These are phyloP conservation scores for Pleurotus tuoliensis DNA, from an alignment of 768 basidiomycete species.

Conservation along the genomic window DNA sequence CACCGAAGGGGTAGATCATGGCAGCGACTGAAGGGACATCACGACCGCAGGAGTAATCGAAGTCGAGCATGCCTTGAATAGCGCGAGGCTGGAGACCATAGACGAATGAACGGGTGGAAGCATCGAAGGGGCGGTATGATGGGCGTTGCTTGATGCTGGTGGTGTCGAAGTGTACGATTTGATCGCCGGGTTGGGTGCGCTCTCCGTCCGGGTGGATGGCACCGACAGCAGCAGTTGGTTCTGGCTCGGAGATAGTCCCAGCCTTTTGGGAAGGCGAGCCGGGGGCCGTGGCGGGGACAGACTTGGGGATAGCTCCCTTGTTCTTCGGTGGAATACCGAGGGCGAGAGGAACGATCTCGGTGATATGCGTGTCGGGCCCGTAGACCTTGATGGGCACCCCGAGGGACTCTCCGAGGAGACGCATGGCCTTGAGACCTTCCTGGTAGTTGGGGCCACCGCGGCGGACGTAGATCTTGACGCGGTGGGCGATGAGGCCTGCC, in stretches of 20 bases:
- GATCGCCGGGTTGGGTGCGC: slow-evolving; percentile 81
- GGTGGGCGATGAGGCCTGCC: slow-evolving; percentile 72
- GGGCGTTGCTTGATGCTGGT: slow-evolving; percentile 52
- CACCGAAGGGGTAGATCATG: slow-evolving; percentile 99
- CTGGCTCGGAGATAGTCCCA: slow-evolving; percentile 24
- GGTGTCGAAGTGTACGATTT: slow-evolving; percentile 85
- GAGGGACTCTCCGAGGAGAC: slow-evolving; percentile 92
- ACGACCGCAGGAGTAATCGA: slow-evolving; percentile 97
- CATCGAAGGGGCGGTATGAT: slow-evolving; percentile 89
- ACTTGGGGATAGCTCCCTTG: slow-evolving; percentile 8
- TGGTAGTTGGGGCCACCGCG: slow-evolving; percentile 99
- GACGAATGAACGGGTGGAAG: slow-evolving; percentile 91
- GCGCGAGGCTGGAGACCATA: slow-evolving; percentile 99
- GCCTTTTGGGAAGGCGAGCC: slow-evolving; percentile 45
- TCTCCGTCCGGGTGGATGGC: slow-evolving; percentile 73
- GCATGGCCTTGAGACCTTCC: slow-evolving; percentile 96
- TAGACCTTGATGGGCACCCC: slow-evolving; percentile 97
- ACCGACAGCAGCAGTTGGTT: slow-evolving; percentile 52
- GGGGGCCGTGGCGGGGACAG: slow-evolving; percentile 37
- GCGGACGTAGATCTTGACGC: slow-evolving; percentile 94
- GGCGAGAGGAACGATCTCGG: slow-evolving; percentile 97
- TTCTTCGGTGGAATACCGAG: slow-evolving; percentile 73
- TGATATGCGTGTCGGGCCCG: slow-evolving; percentile 98
- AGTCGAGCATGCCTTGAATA: slow-evolving; percentile 96
- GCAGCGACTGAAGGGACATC: slow-evolving; percentile 89